Base-by-base conservation (phyloP, 768 basidiomycete genomes). In the Naganishia antarctica region DNA sequence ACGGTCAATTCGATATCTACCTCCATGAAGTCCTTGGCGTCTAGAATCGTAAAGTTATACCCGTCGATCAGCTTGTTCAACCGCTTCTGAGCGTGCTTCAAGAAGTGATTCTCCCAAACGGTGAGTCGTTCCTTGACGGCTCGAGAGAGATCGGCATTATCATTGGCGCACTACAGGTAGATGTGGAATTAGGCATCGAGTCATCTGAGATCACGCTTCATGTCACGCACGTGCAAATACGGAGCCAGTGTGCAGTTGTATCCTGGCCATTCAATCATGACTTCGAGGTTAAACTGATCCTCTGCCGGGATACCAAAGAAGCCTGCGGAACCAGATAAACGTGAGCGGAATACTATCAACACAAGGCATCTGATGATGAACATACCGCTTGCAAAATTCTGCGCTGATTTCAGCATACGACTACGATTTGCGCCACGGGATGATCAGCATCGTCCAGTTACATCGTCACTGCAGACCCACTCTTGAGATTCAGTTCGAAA, bases 221-320 rank as follows among this genome's bases (percentile, higher is more conserved):
- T 1, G 34, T n/a, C n/a, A 69, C 69, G 67, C 26, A 70, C 71
- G 80, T 88, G 90, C 63, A 83, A 82, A 68, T 91, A 92, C 3
- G 91, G 91, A 0, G 90, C 83, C 4, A 96, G 83, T 1, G 91
- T 91, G 74, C 88, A 88, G 77, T 90, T 90, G 72, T 87, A 88
- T 4, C 82, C 83, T 0, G 77, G 47, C 12, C 79, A 82, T 74
- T 91, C 88, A 49, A 90, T 87, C 23, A 83, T 88, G 60, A 90
- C 84, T 48, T 84, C 84, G 73, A 90, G 85, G 66, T 89, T 85
- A 70, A 88, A 90, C 34, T 89, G 83, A 12, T 87, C 69, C 49
- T 72, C 82, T 4, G 73, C 80, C 9, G 88, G 89, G 69, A 85
- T 85, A 9, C 86, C 87, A 71, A 87, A 88, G 80, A 89, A 88